Base-by-base conservation (phyloP, 2,329 filamentous ascomycete genomes). In the Verticillium klebahnii region DNA sequence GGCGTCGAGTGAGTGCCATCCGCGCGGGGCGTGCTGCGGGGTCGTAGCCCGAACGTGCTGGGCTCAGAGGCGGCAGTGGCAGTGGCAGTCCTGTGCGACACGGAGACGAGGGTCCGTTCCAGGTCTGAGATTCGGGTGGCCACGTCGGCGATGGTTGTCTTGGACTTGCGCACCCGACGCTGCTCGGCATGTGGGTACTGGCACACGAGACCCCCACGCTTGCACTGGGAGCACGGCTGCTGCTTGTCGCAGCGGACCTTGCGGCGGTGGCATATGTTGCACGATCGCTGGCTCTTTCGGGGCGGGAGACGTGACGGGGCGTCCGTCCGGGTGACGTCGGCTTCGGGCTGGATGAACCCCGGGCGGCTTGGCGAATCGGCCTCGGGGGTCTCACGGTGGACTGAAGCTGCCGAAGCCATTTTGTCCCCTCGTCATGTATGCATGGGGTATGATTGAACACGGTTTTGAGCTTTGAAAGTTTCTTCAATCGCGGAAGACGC, bases 81-180 rank as follows among this genome's bases (percentile, higher is more conserved):
- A 36, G 57, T 2, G 59, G 36, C 14, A 9, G 54, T 14, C 55
- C 45, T 23, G 52, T 56, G 34, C 2, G 45, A 52, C 19, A 59
- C 61, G 25, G 64, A 58, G 5, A 58, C 63, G 6, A 75, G 61
- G 1, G 71, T 69, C 65, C 69, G 71, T 59, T 75, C 73, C 58
- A 75, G 67, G 40, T 72, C 67, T 5, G 71, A 69, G n/a, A 76
- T 75, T 2, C 73, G 70, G 56, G 69, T 73, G 1, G 73, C 73
- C 17, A 76, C 73, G 63, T 76, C 74, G 7, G 68, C 67, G 36
- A 69, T 68, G 45, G 68, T 71, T 19, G 67, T 65, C 61, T 66
- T 69, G 71, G 1, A 65, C 60, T 29, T 66, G 62, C 14, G 67
- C 68, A 0, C 69, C 68, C 5, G 60, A 37, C 32, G 69, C 66